Conservation (phyloP, 2,329 filamentous ascomycete species). For the Laburnicola sp. region DNA sequence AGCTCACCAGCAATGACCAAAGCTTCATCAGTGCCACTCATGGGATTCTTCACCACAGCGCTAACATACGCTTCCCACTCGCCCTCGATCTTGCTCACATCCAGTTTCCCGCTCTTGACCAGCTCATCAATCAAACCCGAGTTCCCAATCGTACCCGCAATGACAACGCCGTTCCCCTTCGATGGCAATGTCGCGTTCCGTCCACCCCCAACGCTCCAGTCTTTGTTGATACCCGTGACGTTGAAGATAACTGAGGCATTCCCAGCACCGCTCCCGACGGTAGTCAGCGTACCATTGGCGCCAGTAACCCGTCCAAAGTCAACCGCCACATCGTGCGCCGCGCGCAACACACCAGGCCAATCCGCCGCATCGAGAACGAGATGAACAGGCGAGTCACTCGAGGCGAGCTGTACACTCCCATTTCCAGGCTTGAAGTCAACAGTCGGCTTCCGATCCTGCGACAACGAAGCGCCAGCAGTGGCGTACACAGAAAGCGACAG, state of each 20-base stretch:
- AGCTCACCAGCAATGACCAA: constrained; percentile 64
- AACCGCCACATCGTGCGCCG: constrained; percentile 66
- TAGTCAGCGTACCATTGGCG: constrained; percentile 59
- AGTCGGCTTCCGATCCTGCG: constrained; percentile 56
- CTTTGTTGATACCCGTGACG: constrained; percentile 43
- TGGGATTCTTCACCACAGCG: constrained; percentile 60
- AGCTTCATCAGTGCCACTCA: constrained; percentile 60
- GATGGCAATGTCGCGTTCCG: constrained; percentile 10
- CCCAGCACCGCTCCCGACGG: constrained; percentile 49
- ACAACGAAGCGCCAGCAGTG: constrained; percentile 22
- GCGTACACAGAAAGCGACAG: constrained; percentile 30
- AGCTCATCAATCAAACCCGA: constrained; percentile 65
- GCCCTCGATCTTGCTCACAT: constrained; percentile 60
- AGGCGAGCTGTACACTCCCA: constrained; percentile 39
- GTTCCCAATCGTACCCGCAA: constrained; percentile 69
- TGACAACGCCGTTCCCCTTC: constrained; percentile 55
- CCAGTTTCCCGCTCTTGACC: constrained; percentile 58
- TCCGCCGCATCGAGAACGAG: constrained; percentile 51
- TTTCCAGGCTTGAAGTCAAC: constrained; percentile 51
- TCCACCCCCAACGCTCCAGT: constrained; percentile 37
- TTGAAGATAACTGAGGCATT: constrained; percentile 50
- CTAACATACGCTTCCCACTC: constrained; percentile 72
- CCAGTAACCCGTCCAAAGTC: constrained; percentile 75
- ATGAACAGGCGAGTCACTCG: constrained; percentile 32
- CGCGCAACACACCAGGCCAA: constrained; percentile 69